Evolutionary conservation across 768 basidiomycete species (phyloP).

Genomic region (Hericium rajendrae): DNA sequence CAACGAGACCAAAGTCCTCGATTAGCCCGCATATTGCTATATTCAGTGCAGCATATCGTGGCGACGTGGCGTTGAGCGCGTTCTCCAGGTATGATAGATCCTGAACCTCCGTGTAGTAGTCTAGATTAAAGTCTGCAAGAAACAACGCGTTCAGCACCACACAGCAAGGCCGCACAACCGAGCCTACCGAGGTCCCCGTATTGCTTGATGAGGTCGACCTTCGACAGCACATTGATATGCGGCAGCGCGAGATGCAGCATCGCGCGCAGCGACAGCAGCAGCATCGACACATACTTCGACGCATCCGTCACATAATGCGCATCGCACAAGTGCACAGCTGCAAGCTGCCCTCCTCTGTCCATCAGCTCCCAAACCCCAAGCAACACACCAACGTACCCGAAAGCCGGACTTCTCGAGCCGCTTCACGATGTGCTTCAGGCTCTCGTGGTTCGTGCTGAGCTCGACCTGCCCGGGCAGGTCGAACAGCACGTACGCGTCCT

Average conservation of each 20-base stretch:
- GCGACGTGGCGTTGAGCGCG: constrained; percentile 52
- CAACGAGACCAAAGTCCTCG: constrained; percentile 87
- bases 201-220: constrained; percentile 82
- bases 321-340: constrained; percentile 85
- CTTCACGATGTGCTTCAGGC: constrained; percentile 63
- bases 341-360: constrained; percentile 5
- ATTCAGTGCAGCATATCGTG: constrained; percentile 72
- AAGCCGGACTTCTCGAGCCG: constrained; percentile 67
- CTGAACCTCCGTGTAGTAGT: constrained; percentile 97
- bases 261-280: constrained; percentile 84
- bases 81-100: constrained; percentile 85
- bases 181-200: constrained; percentile 84
- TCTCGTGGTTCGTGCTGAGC: constrained; percentile 90
- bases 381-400: constrained; percentile 50
- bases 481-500: constrained; percentile 82
- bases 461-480: constrained; percentile 98
- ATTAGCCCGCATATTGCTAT: constrained; percentile 87
- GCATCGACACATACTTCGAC: constrained; percentile 86
- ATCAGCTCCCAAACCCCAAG: neutral
- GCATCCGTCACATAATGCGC: constrained; percentile 96
- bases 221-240: constrained; percentile 94
- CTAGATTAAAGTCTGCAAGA: constrained; percentile 82
- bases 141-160: neutral
- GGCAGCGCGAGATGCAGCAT: constrained; percentile 99
- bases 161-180: neutral